These are phyloP conservation scores for Puya raimondii DNA, from an alignment of 176 grass and related monocot genomes.

Conservation along the genomic window DNA sequence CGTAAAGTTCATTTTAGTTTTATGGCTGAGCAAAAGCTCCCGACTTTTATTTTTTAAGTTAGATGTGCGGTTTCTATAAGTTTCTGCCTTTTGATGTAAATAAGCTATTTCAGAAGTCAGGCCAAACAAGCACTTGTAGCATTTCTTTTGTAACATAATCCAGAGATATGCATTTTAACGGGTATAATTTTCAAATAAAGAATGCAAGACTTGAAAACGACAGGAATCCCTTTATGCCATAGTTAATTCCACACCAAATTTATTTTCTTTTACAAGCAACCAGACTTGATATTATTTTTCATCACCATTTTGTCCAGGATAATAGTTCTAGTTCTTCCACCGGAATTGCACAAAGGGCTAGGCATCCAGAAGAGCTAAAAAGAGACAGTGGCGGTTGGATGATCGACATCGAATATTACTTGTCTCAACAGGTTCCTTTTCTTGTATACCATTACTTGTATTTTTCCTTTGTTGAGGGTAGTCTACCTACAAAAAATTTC, in stretches of 20 bases:
- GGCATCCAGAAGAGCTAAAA: conserved; percentile 91
- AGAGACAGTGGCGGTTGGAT: conserved; percentile 58
- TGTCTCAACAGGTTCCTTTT: conserved; percentile 78
- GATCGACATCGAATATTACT: conserved; percentile 94
- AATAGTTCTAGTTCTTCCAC: conserved; percentile 41
- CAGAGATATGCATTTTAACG: too few relatives aligned
- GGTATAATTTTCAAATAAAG: too few relatives aligned
- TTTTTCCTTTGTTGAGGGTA: neutral
- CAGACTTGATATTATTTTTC: conserved; percentile 1
- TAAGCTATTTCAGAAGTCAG: too few relatives aligned
- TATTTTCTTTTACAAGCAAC: neutral
- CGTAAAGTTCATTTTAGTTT: too few relatives aligned
- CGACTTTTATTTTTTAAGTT: too few relatives aligned
- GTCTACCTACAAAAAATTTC: too few relatives aligned
- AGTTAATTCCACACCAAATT: neutral
- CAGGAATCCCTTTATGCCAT: neutral
- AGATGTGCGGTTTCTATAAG: too few relatives aligned
- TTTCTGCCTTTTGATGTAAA: too few relatives aligned
- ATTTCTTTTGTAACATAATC: too few relatives aligned
- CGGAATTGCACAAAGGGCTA: conserved; percentile 92
- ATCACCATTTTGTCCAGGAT: conserved; percentile 36
- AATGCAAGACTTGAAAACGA: too few relatives aligned
- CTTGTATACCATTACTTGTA: conserved; percentile 11
- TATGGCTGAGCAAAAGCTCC: too few relatives aligned
- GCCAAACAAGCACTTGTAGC: too few relatives aligned